A percentile compares a stretch with the other conserved stretches of the same genome.
Evolutionary conservation across 305 asterid species (phyloP).

Genomic region (Plantago lanceolata): DNA sequence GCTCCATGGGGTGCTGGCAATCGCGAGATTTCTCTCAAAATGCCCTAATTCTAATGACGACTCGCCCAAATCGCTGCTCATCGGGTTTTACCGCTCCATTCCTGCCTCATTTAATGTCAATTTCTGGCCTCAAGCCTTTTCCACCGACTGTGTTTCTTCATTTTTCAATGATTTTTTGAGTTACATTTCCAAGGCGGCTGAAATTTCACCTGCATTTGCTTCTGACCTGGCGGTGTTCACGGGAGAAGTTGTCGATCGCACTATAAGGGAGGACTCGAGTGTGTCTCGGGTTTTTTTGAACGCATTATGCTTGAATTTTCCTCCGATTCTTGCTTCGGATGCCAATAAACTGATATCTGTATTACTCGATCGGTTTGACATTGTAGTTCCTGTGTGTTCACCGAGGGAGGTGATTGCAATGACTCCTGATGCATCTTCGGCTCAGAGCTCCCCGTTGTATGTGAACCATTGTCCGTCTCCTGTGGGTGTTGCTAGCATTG

Average conservation of each 20-base stretch:
- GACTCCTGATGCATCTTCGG: slow-evolving; percentile 44
- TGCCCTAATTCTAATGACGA: slow-evolving; percentile 55
- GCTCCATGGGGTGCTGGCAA: slow-evolving; percentile 76
- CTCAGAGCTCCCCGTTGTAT: slow-evolving; percentile 61
- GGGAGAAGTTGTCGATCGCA: slow-evolving; percentile 62
- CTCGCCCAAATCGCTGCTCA: slow-evolving; percentile 57
- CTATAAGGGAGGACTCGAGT: slow-evolving; percentile 42
- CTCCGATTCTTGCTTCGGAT: slow-evolving; percentile 65
- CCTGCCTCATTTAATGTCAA: slow-evolving; percentile 56
- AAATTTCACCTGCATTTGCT: slow-evolving; percentile 53
- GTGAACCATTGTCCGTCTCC: slow-evolving; percentile 53
- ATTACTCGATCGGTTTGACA: slow-evolving; percentile 70
- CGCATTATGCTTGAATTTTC: slow-evolving; percentile 62
- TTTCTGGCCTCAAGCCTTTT: slow-evolving; percentile 91
- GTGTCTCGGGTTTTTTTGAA: slow-evolving; percentile 55
- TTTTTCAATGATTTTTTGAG: slow-evolving; percentile 58
- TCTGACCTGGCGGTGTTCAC: slow-evolving; percentile 69
- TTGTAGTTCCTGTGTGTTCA: slow-evolving; percentile 42
- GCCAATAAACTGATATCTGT: slow-evolving; percentile 56
- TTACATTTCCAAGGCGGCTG: slow-evolving; percentile 59
- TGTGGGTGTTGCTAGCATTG: slow-evolving; percentile 31
- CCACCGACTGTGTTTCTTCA: slow-evolving; percentile 53
- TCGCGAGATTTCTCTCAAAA: slow-evolving; percentile 74
- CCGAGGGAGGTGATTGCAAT: slow-evolving; percentile 42
- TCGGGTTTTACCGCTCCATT: slow-evolving; percentile 80